These are phyloP conservation scores for Aspergillus neoniger DNA, from an alignment of 2,329 filamentous ascomycete genomes.

Conservation along the genomic window DNA sequence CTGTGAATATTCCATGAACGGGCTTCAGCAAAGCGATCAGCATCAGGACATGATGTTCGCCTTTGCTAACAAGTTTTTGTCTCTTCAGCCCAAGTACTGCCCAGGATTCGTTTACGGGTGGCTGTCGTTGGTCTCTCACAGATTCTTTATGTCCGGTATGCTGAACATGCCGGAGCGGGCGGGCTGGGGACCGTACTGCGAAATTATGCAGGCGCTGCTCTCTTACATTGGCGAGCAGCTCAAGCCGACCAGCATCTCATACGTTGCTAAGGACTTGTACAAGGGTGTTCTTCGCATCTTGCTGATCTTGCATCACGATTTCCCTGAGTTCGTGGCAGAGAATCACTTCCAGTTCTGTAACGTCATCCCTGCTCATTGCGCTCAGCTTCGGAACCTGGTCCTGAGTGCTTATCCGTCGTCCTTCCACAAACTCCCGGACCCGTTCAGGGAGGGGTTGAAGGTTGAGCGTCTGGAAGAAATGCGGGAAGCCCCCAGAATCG, in stretches of 20 bases:
- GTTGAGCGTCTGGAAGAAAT: slow-evolving; percentile 76
- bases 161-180: slow-evolving; percentile 66
- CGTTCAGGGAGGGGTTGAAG: slow-evolving; percentile 71
- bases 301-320: slow-evolving; percentile 87
- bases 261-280: slow-evolving; percentile 79
- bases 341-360: slow-evolving; percentile 82
- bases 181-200: slow-evolving; percentile 76
- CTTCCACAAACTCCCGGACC: slow-evolving; percentile 71
- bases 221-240: slow-evolving; percentile 76
- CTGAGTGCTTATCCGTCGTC: slow-evolving; percentile 75
- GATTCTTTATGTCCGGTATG: slow-evolving; percentile 78
- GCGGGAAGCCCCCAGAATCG: slow-evolving; percentile 65
- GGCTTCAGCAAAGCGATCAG: slow-evolving; percentile 59
- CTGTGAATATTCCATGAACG: slow-evolving; percentile 67
- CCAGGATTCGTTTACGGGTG: slow-evolving; percentile 84
- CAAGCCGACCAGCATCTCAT: slow-evolving; percentile 69
- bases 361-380: slow-evolving; percentile 78
- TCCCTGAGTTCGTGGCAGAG: slow-evolving; percentile 86
- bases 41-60: slow-evolving; percentile 71
- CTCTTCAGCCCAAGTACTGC: slow-evolving; percentile 73
- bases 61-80: slow-evolving; percentile 70
- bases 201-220: slow-evolving; percentile 71
- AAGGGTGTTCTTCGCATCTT: slow-evolving; percentile 80
- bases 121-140: slow-evolving; percentile 79
- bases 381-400: slow-evolving; percentile 85